These are phyloP conservation scores for Yamadazyma siamensis DNA, from an alignment of 1,139 yeast species.

Conservation along the genomic window DNA sequence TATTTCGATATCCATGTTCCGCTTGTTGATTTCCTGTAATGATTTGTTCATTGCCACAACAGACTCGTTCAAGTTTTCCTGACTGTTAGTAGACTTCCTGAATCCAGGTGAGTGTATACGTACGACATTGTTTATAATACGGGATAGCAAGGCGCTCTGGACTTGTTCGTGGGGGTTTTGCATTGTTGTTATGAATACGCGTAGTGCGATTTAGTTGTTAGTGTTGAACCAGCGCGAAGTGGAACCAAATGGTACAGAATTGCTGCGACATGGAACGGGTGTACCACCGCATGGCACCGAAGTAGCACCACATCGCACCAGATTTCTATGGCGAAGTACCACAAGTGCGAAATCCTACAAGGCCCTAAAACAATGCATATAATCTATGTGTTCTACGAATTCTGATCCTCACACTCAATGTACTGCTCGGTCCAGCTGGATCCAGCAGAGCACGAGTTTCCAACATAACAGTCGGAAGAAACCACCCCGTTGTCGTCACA, in stretches of 20 bases:
- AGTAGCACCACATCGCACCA: too few relatives aligned
- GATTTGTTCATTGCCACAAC: conserved; percentile 60
- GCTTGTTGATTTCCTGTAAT: conserved; percentile 59
- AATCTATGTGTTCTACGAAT: too few relatives aligned
- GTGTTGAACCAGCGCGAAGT: too few relatives aligned
- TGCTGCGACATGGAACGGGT: too few relatives aligned
- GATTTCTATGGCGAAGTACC: too few relatives aligned
- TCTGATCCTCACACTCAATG: conserved; percentile 7
- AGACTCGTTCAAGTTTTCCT: conserved; percentile 73
- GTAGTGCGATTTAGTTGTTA: too few relatives aligned
- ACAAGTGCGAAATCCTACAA: too few relatives aligned
- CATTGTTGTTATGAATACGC: too few relatives aligned
- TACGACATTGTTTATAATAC: conserved; percentile 76
- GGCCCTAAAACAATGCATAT: too few relatives aligned
- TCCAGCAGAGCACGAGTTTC: conserved; percentile 41
- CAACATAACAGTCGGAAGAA: conserved; percentile 32
- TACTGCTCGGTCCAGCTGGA: conserved; percentile 11
- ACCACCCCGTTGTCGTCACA: conserved; percentile 36
- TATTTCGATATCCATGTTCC: conserved; percentile 68
- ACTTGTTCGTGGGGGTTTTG: conserved; percentile 90
- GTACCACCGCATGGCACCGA: too few relatives aligned
- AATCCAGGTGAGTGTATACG: conserved; percentile 20
- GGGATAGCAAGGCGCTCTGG: conserved; percentile 71
- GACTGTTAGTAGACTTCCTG: conserved; percentile 9
- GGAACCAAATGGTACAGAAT: too few relatives aligned